Base-by-base conservation (phyloP, 2,329 filamentous ascomycete genomes). In the Hypoxylon sp. region DNA sequence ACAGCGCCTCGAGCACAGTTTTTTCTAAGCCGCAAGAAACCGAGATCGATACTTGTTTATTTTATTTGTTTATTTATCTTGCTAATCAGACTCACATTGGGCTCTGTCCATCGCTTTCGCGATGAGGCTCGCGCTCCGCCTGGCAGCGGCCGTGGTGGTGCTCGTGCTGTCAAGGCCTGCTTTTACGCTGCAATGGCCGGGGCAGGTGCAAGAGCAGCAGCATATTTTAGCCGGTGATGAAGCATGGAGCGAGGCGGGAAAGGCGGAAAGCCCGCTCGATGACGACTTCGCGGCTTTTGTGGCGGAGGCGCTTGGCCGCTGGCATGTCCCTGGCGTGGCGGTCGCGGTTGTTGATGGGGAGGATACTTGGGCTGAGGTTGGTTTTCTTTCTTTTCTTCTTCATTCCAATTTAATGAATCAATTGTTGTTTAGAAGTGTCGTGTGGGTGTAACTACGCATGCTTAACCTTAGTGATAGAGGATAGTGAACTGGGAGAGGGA, bases 251-350 rank as follows among this genome's bases (percentile, higher is more conserved):
- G 34, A 1, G 2, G 28, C 21, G 3, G 21, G 17, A 9, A 68
- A 56, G 1, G 17, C 32, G 5, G 17, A 13, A 11, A 64, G 55
- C 36, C 73, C 74, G 17, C 49, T 76, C 10, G 58, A 64, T 38
- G 45, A 51, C 4, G 59, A 30, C 1, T 74, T 76, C 14, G 56
- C 17, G 3, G 46, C 55, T 23, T 65, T 73, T 17, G 63, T 61
- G 6, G 5, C 51, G n/a, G 57, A 49, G 9, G 49, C 48, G 13
- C 66, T 83, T 34, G 66, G 79, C 5, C 66, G 78, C 48, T 86
- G 80, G 80, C 80, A 83, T 57, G 81, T 86, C 6, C 84, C 85
- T 1, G 85, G 84, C 0, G 58, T 86, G 5, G 79, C 84, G 1
- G 78, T 87, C 19, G 83, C 81, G 0, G 78, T 87, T 21, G 75